Conservation (phyloP, 1,139 yeast genomes). For the Kurtzmaniella quercitrusa region DNA sequence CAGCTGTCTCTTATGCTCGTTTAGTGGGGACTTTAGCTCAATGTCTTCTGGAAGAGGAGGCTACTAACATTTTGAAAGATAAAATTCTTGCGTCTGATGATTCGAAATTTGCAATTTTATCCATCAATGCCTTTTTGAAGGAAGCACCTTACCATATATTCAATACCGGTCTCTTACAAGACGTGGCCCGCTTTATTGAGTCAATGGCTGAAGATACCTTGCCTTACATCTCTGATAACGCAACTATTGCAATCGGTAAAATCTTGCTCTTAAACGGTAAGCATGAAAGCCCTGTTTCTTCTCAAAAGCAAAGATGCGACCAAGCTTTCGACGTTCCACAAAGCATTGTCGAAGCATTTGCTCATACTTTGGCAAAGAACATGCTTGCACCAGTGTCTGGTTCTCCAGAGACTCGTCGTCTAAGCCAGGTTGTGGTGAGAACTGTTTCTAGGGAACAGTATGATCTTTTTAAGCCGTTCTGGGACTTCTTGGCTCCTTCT, state of each 20-base stretch:
- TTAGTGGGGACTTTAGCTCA: conserved; percentile 74
- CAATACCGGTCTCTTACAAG: conserved; percentile 43
- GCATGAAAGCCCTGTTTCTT: conserved; percentile 32
- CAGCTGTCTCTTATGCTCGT: conserved; percentile 73
- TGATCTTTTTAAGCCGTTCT: conserved; percentile 44
- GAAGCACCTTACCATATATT: conserved; percentile 67
- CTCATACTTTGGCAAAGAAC: conserved; percentile 46
- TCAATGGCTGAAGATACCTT: conserved; percentile 41
- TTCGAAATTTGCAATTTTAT: conserved; percentile 58
- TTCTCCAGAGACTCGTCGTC: conserved; percentile 77
- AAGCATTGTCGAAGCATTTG: conserved; percentile 29
- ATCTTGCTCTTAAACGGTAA: conserved; percentile 51
- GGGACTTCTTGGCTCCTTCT: conserved; percentile 62
- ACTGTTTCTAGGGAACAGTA: conserved; percentile 66
- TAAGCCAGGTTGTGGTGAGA: conserved; percentile 71
- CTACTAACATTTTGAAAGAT: conserved; percentile 51
- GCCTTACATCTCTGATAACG: conserved; percentile 69
- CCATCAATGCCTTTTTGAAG: conserved; percentile 75
- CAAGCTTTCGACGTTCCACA: conserved; percentile 31
- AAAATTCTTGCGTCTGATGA: conserved; percentile 54
- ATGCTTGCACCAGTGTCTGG: conserved; percentile 52
- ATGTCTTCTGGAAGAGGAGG: conserved; percentile 63
- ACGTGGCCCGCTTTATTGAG: conserved; percentile 45
- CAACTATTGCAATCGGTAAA: conserved; percentile 83
- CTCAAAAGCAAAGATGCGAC: conserved; percentile 8